phyloP scores from a whole-genome alignment of 164 flowering plant species.

The Magnolia changhungtana region DNA sequence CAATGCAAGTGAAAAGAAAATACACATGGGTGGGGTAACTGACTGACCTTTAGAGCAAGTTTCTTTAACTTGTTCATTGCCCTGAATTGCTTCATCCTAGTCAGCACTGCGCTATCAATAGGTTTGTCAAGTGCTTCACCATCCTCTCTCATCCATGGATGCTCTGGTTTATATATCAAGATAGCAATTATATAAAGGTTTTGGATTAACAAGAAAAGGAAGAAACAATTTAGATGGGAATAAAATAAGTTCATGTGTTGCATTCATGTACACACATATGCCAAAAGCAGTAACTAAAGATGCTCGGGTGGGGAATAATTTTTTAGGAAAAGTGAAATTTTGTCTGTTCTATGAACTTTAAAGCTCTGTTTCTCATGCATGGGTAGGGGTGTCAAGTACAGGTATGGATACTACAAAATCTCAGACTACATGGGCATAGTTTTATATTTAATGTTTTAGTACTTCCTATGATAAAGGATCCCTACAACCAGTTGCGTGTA shows the following conservation, averaged over 20 bases:
- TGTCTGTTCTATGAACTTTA: too few relatives aligned
- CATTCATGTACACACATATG: not conserved
- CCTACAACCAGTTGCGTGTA: too few relatives aligned
- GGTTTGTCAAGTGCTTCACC: slow-evolving; percentile 74
- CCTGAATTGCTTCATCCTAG: slow-evolving; percentile 83
- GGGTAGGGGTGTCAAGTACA: too few relatives aligned
- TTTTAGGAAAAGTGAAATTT: too few relatives aligned
- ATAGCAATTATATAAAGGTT: not conserved
- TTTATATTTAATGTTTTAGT: too few relatives aligned
- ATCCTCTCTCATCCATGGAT: slow-evolving; percentile 71
- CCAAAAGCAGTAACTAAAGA: too few relatives aligned
- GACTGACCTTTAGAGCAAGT: slow-evolving; percentile 66
- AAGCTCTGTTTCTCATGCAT: too few relatives aligned
- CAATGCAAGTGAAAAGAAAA: not conserved
- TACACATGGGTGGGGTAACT: not conserved
- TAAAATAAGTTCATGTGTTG: not conserved
- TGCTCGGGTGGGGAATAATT: too few relatives aligned
- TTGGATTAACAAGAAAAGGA: not conserved
- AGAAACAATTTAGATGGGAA: not conserved
- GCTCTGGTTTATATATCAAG: slow-evolving; percentile 48
- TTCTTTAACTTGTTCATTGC: slow-evolving; percentile 92
- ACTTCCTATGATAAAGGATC: too few relatives aligned
- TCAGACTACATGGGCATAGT: too few relatives aligned
- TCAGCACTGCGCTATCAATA: slow-evolving; percentile 74
- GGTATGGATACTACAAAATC: too few relatives aligned